Evolutionary conservation across 257 asterid genomes (phyloP).

Genomic region (Handroanthus guayacan): DNA sequence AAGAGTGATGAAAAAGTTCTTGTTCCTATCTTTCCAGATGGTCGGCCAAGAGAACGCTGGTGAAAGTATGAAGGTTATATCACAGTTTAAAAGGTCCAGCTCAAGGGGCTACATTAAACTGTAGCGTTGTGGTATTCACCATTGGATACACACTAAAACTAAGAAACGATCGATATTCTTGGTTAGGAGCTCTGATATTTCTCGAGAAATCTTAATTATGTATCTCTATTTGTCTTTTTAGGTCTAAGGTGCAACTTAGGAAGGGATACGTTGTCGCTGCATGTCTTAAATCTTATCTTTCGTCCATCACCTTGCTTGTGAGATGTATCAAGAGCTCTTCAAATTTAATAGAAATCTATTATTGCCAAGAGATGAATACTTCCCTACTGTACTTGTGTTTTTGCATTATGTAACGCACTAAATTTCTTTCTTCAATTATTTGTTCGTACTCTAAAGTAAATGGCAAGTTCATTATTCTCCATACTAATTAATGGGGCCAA

Average conservation of each 20-base stretch:
- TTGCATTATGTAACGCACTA: not conserved
- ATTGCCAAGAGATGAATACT: not conserved
- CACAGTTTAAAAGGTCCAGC: slow-evolving; percentile 9
- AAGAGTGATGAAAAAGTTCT: slow-evolving; percentile 55
- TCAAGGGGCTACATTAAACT: slow-evolving; percentile 21
- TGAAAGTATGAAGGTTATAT: slow-evolving; percentile 36
- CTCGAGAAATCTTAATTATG: slow-evolving; percentile 28
- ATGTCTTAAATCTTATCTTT: slow-evolving; percentile 31
- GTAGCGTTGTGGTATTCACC: slow-evolving; percentile 5
- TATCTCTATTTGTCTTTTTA: slow-evolving; percentile 31
- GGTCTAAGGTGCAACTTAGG: slow-evolving; percentile 23
- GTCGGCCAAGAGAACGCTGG: slow-evolving; percentile 94
- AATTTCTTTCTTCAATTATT: slow-evolving; percentile 22
- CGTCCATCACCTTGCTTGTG: slow-evolving; percentile 32
- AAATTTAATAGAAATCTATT: slow-evolving; percentile 19
- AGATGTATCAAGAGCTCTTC: slow-evolving; percentile 22
- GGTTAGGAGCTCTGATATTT: slow-evolving; percentile 25
- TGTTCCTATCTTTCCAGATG: slow-evolving; percentile 83
- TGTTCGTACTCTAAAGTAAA: slow-evolving; percentile 39
- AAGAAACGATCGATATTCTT: slow-evolving; percentile 6
- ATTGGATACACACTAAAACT: not conserved
- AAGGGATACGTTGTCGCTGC: slow-evolving; percentile 24
- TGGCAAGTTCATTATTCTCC: slow-evolving; percentile 40
- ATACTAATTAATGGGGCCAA: slow-evolving; percentile 28
- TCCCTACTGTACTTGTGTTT: not conserved